phyloP scores from a whole-genome alignment of 441 rosid species.

The Kokia cookei region DNA sequence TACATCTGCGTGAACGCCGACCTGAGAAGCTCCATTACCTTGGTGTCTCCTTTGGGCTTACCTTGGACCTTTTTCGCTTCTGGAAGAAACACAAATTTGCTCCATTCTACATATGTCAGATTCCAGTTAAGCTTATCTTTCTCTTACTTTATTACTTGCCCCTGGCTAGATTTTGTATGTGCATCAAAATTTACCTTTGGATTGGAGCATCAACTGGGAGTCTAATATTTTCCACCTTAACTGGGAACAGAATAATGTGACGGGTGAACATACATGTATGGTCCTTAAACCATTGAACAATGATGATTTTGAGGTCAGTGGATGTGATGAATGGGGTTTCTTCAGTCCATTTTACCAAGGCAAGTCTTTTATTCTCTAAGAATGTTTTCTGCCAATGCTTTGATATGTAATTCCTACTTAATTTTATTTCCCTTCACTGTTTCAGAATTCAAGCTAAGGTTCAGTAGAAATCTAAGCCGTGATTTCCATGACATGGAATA shows the following conservation, averaged over 20 bases:
- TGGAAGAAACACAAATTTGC: constrained; percentile 92
- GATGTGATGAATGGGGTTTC: constrained; percentile 75
- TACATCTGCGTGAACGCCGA: constrained; percentile 69
- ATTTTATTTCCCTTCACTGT: constrained; percentile 8
- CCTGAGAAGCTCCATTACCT: constrained; percentile 93
- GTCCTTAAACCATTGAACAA: constrained; percentile 73
- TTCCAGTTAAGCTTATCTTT: constrained; percentile 63
- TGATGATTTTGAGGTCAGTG: constrained; percentile 57
- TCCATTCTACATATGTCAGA: constrained; percentile 84
- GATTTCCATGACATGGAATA: constrained; percentile 71
- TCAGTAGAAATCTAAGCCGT: constrained; percentile 51
- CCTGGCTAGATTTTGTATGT: background rate
- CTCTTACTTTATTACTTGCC: background rate
- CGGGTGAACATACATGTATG: constrained; percentile 97
- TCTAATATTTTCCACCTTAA: constrained; percentile 13
- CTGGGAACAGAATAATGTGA: constrained; percentile 64
- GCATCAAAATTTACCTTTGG: constrained; percentile 1
- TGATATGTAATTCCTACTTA: background rate
- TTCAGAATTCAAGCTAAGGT: constrained; percentile 70
- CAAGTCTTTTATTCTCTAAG: constrained; percentile 13
- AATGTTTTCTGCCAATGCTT: background rate
- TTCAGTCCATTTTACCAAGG: constrained; percentile 93
- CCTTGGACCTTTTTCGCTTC: constrained; percentile 89
- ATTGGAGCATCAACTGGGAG: constrained; percentile 9
- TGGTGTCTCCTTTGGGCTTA: constrained; percentile 97